Conservation (phyloP, 352 stramenopile genomes). For the Aphanomyces euteiches region DNA sequence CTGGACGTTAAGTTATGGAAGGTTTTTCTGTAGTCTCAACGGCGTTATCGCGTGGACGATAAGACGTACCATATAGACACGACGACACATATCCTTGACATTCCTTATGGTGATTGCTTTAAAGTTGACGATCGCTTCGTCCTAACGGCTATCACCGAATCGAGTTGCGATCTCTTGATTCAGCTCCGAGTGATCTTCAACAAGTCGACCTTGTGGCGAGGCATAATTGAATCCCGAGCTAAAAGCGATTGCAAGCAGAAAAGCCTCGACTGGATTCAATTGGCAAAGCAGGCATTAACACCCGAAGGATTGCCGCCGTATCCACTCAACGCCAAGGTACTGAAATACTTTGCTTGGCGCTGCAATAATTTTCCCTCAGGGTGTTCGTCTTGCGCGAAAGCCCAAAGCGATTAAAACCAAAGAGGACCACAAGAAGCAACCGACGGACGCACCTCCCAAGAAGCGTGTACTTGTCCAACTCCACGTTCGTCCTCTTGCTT, state of each 20-base stretch:
- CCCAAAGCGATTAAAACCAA: too few species aligned
- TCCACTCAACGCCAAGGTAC: background rate
- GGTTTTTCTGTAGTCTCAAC: slow-evolving; percentile 45
- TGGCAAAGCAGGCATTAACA: slow-evolving; percentile 42
- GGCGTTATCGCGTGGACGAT: slow-evolving; percentile 44
- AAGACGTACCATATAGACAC: slow-evolving; percentile 58
- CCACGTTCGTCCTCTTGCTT: too few species aligned
- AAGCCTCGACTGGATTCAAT: slow-evolving; percentile 60
- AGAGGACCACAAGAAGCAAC: background rate
- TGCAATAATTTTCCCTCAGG: too few species aligned
- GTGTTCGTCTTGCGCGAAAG: background rate
- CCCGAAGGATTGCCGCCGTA: slow-evolving; percentile 18
- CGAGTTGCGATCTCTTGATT: slow-evolving; percentile 63
- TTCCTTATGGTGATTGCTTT: slow-evolving; percentile 85
- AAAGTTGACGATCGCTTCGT: slow-evolving; percentile 84
- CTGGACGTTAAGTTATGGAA: background rate
- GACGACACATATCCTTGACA: slow-evolving; percentile 74
- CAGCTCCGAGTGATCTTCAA: slow-evolving; percentile 68
- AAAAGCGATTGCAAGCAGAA: slow-evolving; percentile 71
- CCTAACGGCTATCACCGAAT: slow-evolving; percentile 39
- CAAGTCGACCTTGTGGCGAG: slow-evolving; percentile 83
- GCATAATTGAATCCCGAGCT: slow-evolving; percentile 68
- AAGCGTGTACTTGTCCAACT: background rate
- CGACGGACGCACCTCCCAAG: background rate
- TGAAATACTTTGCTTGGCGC: too few species aligned